These are phyloP conservation scores for Penicillium freii DNA, from an alignment of 2,329 filamentous ascomycete species.

Conservation along the genomic window DNA sequence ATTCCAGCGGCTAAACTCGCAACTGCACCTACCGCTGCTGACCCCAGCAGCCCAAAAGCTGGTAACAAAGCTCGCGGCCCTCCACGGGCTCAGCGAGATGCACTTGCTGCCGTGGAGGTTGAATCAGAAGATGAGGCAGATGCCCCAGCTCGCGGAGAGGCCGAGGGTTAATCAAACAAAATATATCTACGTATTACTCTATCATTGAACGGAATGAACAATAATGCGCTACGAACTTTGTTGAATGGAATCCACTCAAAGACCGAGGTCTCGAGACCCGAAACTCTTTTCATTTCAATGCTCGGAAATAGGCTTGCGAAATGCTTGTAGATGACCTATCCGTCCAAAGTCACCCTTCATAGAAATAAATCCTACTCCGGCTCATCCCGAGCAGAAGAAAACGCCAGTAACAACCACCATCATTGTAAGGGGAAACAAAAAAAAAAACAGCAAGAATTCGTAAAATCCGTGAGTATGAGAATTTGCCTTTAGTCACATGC, in stretches of 20 bases:
- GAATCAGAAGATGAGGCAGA: conserved; percentile 32
- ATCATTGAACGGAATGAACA: not conserved
- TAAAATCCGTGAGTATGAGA: conserved; percentile 8
- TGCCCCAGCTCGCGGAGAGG: conserved; percentile 21
- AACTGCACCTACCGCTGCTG: conserved; percentile 11
- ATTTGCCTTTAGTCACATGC: not conserved
- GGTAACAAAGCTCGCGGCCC: conserved; percentile 21
- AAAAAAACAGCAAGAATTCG: conserved; percentile 3
- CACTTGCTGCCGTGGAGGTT: conserved; percentile 34
- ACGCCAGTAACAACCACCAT: not conserved
- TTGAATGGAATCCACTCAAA: not conserved
- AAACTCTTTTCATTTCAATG: conserved; percentile 1
- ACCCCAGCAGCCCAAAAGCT: conserved; percentile 4
- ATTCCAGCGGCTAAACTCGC: conserved; percentile 57
- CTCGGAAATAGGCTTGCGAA: not conserved
- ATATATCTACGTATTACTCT: not conserved
- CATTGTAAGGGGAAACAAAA: not conserved
- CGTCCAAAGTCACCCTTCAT: not conserved
- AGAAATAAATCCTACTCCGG: conserved; percentile 1
- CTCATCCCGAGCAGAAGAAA: not conserved
- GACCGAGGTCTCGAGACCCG: not conserved
- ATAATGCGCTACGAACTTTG: not conserved
- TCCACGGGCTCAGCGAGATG: conserved; percentile 22
- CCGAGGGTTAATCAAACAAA: conserved; percentile 12
- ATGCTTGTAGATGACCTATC: conserved; percentile 3